Base-by-base conservation (phyloP, 805 yeast genomes). In the Candida arabinofermentans region DNA sequence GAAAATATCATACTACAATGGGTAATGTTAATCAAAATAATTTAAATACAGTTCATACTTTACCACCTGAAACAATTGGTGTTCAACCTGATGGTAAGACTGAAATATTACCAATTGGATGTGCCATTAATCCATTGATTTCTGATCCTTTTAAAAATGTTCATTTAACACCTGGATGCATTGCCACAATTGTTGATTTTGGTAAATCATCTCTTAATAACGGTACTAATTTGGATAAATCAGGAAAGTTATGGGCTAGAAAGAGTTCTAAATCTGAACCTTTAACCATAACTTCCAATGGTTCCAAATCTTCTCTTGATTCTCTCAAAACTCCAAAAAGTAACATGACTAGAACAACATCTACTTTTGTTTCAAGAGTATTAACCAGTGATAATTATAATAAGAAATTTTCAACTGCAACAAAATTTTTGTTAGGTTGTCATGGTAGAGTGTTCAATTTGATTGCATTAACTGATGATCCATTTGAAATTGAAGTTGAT, bases 121-220 rank as follows among this genome's bases (percentile, higher is more conserved):
- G 81, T 34, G 67, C 67, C 34, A 66, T 77, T 23, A 77, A 75
- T 44, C 79, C 83, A 0, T 57, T 78, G 40, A 46, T 59, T 32
- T 71, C 79, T 4, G 84, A 78, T 51, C 74, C 77, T 2, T 77
- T 72, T 51, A 67, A 67, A 40, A 62, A 67, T 22, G 78, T 77
- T 17, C 77, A 72, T 49, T 58, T 77, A 40, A 76, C 72, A 16
- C 81, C 83, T 0, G 81, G 84, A 0, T 77, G 82, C 48, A 44
- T 71, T 9, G 50, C 62, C 3, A 34, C 40, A 6, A 52, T 62
- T 7, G 53, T 59, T 7, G 48, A 49, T 24, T 55, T 59, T 59
- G 5, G 9, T 16, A 10, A 19, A 14, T n/a, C n/a, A n/a, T n/a
- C n/a, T n/a, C n/a, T n/a, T n/a, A n/a, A n/a, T n/a, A n/a, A n/a